These are phyloP conservation scores for Hyphopichia homilentoma DNA, from an alignment of 805 yeast genomes.

Conservation along the genomic window DNA sequence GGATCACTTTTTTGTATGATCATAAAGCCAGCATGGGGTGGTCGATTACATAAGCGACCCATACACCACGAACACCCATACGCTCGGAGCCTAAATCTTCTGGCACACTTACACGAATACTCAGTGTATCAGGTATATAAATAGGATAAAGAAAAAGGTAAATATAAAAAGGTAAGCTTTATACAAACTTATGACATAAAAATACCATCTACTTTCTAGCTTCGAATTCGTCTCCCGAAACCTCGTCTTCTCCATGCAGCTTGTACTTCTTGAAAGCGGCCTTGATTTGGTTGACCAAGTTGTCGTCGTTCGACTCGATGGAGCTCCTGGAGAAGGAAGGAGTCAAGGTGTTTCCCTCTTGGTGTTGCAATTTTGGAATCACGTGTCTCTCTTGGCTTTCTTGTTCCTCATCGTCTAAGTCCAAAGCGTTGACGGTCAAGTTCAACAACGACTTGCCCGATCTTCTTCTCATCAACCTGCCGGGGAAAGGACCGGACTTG, in stretches of 20 bases:
- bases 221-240: constrained; percentile 57
- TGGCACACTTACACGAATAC: no score
- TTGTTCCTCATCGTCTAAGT: constrained; percentile 60
- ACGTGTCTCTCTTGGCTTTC: constrained; percentile 13
- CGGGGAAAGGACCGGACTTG: constrained; percentile 47
- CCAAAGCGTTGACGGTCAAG: constrained; percentile 63
- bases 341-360: constrained; percentile 14
- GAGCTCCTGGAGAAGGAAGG: constrained; percentile 23
- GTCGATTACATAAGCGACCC: no score
- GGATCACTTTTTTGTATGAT: no score
- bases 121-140: no score
- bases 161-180: no score
- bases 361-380: constrained; percentile 15
- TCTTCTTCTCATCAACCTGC: constrained; percentile 57
- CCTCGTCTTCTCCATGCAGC: constrained; percentile 24
- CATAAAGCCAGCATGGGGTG: no score
- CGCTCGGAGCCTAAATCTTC: no score
- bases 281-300: constrained; percentile 32
- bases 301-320: constrained; percentile 27
- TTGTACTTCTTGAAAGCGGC: constrained; percentile 33
- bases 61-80: no score
- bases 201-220: constrained; percentile 36
- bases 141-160: no score
- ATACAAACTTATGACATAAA: no score
- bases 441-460: constrained; percentile 72